Conservation (phyloP, 2,329 filamentous ascomycete species). For the Alternaria angustiovoidea region DNA sequence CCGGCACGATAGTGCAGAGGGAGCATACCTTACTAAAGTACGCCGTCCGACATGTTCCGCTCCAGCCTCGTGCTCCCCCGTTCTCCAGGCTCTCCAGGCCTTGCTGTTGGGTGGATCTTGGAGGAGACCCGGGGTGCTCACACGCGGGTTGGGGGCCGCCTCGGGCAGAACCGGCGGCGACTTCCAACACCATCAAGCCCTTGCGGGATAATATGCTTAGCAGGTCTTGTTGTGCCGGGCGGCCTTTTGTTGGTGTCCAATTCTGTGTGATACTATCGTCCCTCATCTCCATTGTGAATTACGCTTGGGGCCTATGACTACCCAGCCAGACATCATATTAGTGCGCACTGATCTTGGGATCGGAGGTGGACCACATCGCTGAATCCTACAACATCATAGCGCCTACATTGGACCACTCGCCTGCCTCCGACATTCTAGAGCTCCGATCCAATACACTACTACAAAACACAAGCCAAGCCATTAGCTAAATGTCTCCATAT, state of each 20-base stretch:
- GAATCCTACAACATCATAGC: background rate
- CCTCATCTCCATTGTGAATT: background rate
- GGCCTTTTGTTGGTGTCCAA: background rate
- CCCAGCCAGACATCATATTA: background rate
- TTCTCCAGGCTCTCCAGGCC: constrained; percentile 7
- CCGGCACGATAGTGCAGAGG: background rate
- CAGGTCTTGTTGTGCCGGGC: background rate
- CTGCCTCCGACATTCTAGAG: background rate
- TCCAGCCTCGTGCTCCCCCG: constrained; percentile 6
- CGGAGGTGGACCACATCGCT: constrained; percentile 3
- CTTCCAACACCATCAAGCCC: background rate
- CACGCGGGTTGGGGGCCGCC: background rate
- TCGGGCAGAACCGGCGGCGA: constrained; percentile 5
- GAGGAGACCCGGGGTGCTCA: background rate
- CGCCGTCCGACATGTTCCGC: constrained; percentile 14
- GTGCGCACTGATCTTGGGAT: background rate
- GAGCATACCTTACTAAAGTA: constrained; percentile 15
- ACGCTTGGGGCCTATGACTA: background rate
- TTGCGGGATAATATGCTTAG: background rate
- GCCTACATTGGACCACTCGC: background rate
- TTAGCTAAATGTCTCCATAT: background rate
- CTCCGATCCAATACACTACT: background rate
- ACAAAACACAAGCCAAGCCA: background rate
- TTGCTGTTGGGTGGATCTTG: background rate
- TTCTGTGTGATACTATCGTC: background rate